These are phyloP conservation scores for Lophiostoma macrostomum DNA, from an alignment of 495 filamentous ascomycete species.

Conservation along the genomic window DNA sequence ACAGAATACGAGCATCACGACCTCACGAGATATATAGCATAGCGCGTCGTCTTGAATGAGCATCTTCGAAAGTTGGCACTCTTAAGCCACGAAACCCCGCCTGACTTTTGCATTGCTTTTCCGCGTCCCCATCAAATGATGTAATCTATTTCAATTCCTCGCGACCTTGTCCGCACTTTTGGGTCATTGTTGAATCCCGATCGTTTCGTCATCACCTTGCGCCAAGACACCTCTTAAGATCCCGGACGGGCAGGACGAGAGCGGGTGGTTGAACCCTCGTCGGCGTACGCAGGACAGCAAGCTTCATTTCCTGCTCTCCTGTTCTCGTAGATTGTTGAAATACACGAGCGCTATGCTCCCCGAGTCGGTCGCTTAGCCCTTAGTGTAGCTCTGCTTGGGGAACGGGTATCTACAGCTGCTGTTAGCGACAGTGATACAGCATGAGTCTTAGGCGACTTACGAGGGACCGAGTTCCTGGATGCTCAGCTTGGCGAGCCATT, in stretches of 20 bases:
- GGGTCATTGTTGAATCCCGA: no score
- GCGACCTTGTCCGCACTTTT: no score
- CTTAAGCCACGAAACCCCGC: no score
- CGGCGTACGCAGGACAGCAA: background rate
- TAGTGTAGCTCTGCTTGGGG: constrained; percentile 74
- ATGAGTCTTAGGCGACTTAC: constrained; percentile 53
- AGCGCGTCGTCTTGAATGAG: background rate
- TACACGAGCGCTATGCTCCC: constrained; percentile 24
- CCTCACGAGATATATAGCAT: background rate
- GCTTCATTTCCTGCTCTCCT: background rate
- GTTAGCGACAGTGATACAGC: constrained; percentile 15
- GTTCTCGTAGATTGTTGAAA: constrained; percentile 35
- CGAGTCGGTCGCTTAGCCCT: background rate
- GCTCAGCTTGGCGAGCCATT: constrained; percentile 90
- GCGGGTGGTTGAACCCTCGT: no score
- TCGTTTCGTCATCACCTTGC: no score
- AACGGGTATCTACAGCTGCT: constrained; percentile 62
- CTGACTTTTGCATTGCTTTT: no score
- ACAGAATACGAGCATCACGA: no score
- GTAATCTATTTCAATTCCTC: no score
- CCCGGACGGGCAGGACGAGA: no score
- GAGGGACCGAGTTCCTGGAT: constrained; percentile 93
- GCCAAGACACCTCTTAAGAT: no score
- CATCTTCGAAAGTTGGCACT: no score
- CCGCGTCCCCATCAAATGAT: no score